Conservation (phyloP, 495 filamentous ascomycete species). For the Amphirosellinia nigrospora region DNA sequence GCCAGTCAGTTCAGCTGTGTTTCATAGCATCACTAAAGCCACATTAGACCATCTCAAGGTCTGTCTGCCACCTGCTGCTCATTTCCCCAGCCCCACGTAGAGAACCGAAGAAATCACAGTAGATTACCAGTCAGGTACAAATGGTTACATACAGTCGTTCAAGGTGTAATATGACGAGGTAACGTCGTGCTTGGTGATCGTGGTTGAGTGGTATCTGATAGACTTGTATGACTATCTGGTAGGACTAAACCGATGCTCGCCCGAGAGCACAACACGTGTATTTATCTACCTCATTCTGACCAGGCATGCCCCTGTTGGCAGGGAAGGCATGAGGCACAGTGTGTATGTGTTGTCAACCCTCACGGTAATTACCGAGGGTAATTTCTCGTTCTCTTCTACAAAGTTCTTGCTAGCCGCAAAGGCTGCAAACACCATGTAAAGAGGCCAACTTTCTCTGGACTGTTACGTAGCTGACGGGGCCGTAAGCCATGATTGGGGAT, state of each 20-base stretch:
- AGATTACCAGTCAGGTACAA: neutral
- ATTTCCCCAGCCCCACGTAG: neutral
- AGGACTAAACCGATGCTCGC: neutral
- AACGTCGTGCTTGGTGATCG: neutral
- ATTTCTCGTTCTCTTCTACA: neutral
- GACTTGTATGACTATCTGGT: neutral
- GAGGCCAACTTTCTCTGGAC: neutral
- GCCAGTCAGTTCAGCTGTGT: neutral
- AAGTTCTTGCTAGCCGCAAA: neutral
- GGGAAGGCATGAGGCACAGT: neutral
- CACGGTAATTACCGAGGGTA: neutral
- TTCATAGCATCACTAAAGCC: neutral
- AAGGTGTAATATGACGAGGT: neutral
- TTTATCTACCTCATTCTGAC: neutral
- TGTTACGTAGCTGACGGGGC: neutral
- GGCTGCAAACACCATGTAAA: neutral
- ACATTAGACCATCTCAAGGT: neutral
- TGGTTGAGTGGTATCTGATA: neutral
- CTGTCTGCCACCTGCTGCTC: neutral
- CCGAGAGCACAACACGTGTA: neutral
- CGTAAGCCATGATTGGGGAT: conserved; percentile 5
- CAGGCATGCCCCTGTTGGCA: neutral
- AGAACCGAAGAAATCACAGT: neutral
- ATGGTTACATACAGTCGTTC: neutral
- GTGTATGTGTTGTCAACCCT: neutral